Evolutionary conservation across 495 filamentous ascomycete species (phyloP), one percentile per base, ranked within the genome.

Genomic region (Pyronema omphalodes): DNA sequence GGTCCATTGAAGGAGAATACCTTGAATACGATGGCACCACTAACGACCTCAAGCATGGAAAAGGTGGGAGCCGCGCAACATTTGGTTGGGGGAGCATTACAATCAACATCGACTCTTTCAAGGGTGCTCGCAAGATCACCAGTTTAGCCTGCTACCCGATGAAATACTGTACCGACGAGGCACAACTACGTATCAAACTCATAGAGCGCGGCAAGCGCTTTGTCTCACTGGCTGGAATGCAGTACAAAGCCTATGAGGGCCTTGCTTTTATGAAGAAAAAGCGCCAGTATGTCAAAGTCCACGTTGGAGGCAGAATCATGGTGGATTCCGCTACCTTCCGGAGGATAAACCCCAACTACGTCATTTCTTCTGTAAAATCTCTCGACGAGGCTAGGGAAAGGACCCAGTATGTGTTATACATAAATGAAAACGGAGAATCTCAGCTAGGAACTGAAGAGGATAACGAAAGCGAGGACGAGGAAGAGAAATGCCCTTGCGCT

Each of bases 281-380:
- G 71, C 78, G 79, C 59, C 67, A 74, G 39, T 71, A 89, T 18
- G 73, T 82, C 67, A 91, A 86, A 63, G 78, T 94, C 68, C 88
- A 88, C 55, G 84, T 93, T 68, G 88, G 93, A 57, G 84, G 86
- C 18, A 79, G 88, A 43, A 79, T 94, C 54, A 94, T 95, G 88
- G 74, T 95, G 40, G 88, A 95, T 62, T 84, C 88, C 0, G 81
- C 78, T 19, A 88, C 86, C 53, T 86, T 89, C 70, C 78, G 86
- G 19, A 77, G 86, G 3, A 85, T 93, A 57, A 87, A 89, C 56
- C 86, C 88, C 1, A 94, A 94, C 60, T 94, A 95, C 58, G 77
- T 76, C 9, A 82, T 93, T 65, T 86, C 79, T 51, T 60, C 61
- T 23, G 61, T 63, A 11, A 63, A 59, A 41, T 1, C 51, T 11